Percentiles rank a stretch among this genome's conserved stretches.
phyloP scores from a whole-genome alignment of 139 green algal genomes.

The Ettlia oleoabundans region DNA sequence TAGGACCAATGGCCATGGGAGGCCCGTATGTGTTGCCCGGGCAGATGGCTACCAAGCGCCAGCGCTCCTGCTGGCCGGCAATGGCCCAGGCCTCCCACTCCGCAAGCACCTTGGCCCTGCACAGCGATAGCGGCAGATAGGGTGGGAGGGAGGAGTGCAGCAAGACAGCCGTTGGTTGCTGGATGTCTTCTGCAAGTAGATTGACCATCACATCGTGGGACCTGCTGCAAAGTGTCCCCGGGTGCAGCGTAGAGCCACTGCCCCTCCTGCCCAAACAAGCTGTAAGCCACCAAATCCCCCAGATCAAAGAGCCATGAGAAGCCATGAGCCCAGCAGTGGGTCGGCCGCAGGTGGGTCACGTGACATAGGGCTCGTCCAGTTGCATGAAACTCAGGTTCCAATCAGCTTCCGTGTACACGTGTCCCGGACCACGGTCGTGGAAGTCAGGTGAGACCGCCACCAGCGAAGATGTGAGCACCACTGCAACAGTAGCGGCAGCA shows the following conservation, averaged over 20 bases:
- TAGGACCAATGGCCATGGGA: constrained; percentile 18
- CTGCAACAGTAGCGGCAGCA: background rate
- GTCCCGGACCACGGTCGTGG: constrained; percentile 25
- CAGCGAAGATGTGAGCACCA: constrained; percentile 68
- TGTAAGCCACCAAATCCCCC: no score
- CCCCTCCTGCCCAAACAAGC: no score
- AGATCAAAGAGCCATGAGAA: no score
- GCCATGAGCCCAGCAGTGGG: no score
- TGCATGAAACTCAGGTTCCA: constrained; percentile 3
- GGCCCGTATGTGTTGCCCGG: constrained; percentile 58
- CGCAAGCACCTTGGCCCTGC: constrained; percentile 50
- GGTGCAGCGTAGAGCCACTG: no score
- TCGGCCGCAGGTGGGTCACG: no score
- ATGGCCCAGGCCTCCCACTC: constrained; percentile 60
- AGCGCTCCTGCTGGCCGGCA: constrained; percentile 33
- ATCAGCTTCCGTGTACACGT: constrained; percentile 17
- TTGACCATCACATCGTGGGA: background rate
- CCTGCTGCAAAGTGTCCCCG: no score
- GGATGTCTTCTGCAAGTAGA: no score
- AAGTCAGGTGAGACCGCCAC: constrained; percentile 45
- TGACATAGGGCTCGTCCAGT: background rate
- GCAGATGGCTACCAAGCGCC: constrained; percentile 59
- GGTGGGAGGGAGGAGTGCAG: background rate
- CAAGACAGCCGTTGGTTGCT: no score
- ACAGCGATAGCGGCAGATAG: no score